Evolutionary conservation across 2,329 filamentous ascomycete species (phyloP).

Genomic region (Chrysosporium keratinophilum): DNA sequence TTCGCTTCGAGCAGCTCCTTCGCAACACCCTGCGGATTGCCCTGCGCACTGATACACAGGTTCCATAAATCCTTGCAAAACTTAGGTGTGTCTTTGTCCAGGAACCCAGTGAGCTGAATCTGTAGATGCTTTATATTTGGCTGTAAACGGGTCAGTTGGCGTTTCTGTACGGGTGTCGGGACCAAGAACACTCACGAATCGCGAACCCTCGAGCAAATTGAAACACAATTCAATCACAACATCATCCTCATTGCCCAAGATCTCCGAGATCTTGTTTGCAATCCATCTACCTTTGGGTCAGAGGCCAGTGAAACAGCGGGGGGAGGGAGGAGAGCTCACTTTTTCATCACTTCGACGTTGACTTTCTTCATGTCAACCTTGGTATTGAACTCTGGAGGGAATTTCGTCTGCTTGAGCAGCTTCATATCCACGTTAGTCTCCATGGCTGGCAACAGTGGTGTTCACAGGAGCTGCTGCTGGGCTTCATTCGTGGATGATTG

Average conservation of each 20-base stretch:
- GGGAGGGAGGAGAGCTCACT: slow-evolving; percentile 46
- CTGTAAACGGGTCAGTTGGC: slow-evolving; percentile 40
- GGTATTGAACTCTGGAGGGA: slow-evolving; percentile 81
- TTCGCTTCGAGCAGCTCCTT: slow-evolving; percentile 93
- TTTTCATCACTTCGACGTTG: slow-evolving; percentile 96
- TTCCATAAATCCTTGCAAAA: slow-evolving; percentile 96
- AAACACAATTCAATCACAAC: slow-evolving; percentile 80
- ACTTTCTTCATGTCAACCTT: slow-evolving; percentile 98
- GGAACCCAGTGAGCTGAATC: slow-evolving; percentile 86
- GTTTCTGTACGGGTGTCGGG: neutral
- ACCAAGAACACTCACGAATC: slow-evolving; percentile 52
- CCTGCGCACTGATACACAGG: slow-evolving; percentile 79
- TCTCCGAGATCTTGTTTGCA: slow-evolving; percentile 71
- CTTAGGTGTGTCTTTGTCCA: slow-evolving; percentile 76
- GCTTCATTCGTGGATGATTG: neutral
- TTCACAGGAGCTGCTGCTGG: neutral
- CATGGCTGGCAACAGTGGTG: slow-evolving; percentile 43
- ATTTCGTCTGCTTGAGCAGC: slow-evolving; percentile 82
- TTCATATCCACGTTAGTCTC: slow-evolving; percentile 79
- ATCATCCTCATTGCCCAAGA: slow-evolving; percentile 87
- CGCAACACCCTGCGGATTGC: slow-evolving; percentile 78
- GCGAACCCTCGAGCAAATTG: slow-evolving; percentile 59
- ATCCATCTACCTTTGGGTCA: slow-evolving; percentile 64
- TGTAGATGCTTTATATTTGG: slow-evolving; percentile 93
- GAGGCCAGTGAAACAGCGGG: neutral